Evolutionary conservation across 2,329 filamentous ascomycete species (phyloP), one percentile per base, ranked within the genome.

Genomic region (Plectosphaerella cucumerina): DNA sequence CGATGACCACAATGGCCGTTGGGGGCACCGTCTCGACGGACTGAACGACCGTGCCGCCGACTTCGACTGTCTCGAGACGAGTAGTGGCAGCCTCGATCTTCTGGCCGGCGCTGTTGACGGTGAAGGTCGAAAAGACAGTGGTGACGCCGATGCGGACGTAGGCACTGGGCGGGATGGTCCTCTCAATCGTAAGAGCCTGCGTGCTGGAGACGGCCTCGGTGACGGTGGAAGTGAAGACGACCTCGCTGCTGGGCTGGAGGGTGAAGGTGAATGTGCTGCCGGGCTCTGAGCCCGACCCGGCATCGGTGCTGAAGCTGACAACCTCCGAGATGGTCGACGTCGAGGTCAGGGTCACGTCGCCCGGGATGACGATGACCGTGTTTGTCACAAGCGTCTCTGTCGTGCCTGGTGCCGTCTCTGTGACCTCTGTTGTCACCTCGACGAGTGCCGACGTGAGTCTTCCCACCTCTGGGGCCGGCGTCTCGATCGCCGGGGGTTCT

Each of bases 1-100:
- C 57, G 5, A 59, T 60, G 3, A 59, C 62, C 2, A 61, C 49
- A n/a, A 59, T 44, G 1, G 61, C 62, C 1, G 59, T 60, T 0
- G 60, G 59, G 1, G 49, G 31, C 1, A 44, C 53, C 1, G 51
- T 53, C 20, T 58, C 44, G 1, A 58, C 50, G 2, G 53, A 39
- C 2, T 52, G 55, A 6, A 60, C 51, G 1, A 57, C 57, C 1
- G 50, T 51, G 2, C 58, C 62, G 4, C 54, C 56, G 1, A 58
- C 33, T 0, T 63, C 56, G 2, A 56, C 58, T 3, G 59, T 59
- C 2, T 59, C 44, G 5, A 62, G 53, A 1, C 59, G 42, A 17
- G 58, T 56, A 6, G 59, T 54, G 0, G 60, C 58, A 6, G 50
- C 37, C 12, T 31, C 26, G 12, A 31, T 31, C 26, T 31, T 31